A percentile compares a stretch with the other conserved stretches of the same genome.
Conservation (phyloP, 1,139 yeast genomes). For the Yamadazyma dushanensis region DNA sequence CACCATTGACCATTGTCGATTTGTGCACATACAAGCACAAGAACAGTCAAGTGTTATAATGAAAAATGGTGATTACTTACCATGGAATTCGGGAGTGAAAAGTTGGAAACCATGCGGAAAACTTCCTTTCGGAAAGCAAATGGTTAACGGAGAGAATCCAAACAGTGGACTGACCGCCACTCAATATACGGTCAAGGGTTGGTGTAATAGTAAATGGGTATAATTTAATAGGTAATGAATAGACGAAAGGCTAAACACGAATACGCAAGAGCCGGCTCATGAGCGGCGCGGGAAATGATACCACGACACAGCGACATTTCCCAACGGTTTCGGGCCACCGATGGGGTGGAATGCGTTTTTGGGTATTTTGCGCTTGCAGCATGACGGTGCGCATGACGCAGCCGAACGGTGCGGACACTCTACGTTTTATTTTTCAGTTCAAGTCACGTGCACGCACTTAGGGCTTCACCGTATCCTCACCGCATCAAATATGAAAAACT, state of each 20-base stretch:
- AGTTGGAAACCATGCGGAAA: constrained; percentile 40
- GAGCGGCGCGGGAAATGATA: too few relatives aligned
- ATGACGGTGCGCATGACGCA: too few relatives aligned
- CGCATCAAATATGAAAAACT: constrained; percentile 4
- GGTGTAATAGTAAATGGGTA: constrained; percentile 52
- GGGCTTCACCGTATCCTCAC: constrained; percentile 6
- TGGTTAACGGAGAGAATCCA: constrained; percentile 37
- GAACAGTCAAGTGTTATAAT: constrained; percentile 16
- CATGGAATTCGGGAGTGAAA: constrained; percentile 33
- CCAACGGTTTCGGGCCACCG: constrained; percentile 1
- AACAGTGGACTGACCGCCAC: constrained; percentile 38
- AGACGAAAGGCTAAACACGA: background rate
- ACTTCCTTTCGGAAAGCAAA: constrained; percentile 21
- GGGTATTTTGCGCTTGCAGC: too few relatives aligned
- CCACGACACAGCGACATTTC: background rate
- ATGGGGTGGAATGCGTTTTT: too few relatives aligned
- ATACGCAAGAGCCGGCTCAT: constrained; percentile 9
- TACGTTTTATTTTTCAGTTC: background rate
- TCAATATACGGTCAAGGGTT: constrained; percentile 55
- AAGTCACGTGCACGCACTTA: constrained; percentile 8
- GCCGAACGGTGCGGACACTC: too few relatives aligned
- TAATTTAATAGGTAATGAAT: constrained; percentile 1
- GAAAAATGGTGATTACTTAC: constrained; percentile 31
- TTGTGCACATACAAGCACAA: constrained; percentile 21
- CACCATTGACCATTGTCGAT: constrained; percentile 23